Evolutionary conservation across 176 grass and related monocot species (phyloP).

Genomic region (Lolium multiflorum): DNA sequence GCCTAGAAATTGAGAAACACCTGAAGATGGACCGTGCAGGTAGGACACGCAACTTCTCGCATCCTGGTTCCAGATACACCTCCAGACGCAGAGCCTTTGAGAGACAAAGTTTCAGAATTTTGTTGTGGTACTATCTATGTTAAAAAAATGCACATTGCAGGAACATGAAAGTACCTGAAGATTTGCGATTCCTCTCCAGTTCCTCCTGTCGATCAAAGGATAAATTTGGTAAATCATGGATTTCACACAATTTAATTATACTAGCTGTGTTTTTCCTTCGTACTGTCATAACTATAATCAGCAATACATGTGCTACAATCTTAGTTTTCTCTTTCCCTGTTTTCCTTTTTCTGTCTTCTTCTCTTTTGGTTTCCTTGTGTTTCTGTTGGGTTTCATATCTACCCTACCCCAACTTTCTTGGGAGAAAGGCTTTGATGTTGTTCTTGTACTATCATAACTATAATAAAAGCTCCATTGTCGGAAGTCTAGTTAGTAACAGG

Average conservation of each 20-base stretch:
- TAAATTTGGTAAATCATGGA: conserved; percentile 30
- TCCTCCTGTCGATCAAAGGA: conserved; percentile 80
- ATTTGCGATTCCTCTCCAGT: conserved; percentile 89
- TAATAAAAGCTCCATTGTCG: not conserved
- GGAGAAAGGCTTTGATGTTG: too few relatives aligned
- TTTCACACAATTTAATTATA: not conserved
- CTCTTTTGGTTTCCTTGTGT: too few relatives aligned
- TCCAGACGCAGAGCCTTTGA: conserved; percentile 56
- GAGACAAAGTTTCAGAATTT: conserved; percentile 32
- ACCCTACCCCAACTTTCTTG: too few relatives aligned
- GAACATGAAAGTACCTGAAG: conserved; percentile 64
- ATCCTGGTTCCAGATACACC: conserved; percentile 62
- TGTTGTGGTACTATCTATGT: not conserved
- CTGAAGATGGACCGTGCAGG: conserved; percentile 99
- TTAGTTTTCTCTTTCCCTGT: too few relatives aligned
- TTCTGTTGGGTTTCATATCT: too few relatives aligned
- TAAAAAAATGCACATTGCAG: not conserved
- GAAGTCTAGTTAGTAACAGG: not conserved
- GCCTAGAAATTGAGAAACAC: conserved; percentile 37
- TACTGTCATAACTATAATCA: not conserved
- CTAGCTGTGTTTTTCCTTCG: not conserved
- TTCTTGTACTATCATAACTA: not conserved
- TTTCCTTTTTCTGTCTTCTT: too few relatives aligned
- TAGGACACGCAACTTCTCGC: conserved; percentile 95
- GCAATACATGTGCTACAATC: too few relatives aligned